These are phyloP conservation scores for Phyllachora maydis DNA, from an alignment of 2,329 filamentous ascomycete genomes.

Conservation along the genomic window DNA sequence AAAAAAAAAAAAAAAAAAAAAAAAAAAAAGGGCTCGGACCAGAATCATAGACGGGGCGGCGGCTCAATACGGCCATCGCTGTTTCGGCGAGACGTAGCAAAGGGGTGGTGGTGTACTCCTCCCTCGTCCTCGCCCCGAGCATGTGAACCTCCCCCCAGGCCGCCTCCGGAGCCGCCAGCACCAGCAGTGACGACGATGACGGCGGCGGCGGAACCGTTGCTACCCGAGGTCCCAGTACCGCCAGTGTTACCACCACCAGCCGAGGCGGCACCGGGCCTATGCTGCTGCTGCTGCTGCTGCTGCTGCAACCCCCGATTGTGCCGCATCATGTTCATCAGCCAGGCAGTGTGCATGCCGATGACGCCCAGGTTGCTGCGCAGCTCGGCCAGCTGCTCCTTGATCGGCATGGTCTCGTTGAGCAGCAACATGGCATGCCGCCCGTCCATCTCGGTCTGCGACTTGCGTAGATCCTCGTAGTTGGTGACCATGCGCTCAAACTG, in stretches of 20 bases:
- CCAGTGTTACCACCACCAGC: no score
- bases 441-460: constrained; percentile 35
- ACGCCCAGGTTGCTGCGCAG: constrained; percentile 34
- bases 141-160: not conserved
- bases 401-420: constrained; percentile 37
- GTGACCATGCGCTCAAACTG: constrained; percentile 29
- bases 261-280: no score
- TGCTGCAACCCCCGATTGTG: constrained; percentile 5
- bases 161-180: not conserved
- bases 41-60: not conserved
- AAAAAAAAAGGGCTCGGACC: no score
- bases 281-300: no score
- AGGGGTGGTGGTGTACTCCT: not conserved
- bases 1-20: no score
- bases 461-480: constrained; percentile 34
- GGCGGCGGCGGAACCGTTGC: no score
- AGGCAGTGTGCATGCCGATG: constrained; percentile 36
- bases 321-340: constrained; percentile 25
- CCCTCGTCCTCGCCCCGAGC: not conserved
- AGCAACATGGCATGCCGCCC: constrained; percentile 38
- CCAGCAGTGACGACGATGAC: not conserved
- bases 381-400: constrained; percentile 42
- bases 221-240: no score
- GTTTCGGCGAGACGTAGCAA: not conserved
- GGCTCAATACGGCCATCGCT: constrained; percentile 1